phyloP scores from a whole-genome alignment of 345 rosid genomes.

The Draba incana region DNA sequence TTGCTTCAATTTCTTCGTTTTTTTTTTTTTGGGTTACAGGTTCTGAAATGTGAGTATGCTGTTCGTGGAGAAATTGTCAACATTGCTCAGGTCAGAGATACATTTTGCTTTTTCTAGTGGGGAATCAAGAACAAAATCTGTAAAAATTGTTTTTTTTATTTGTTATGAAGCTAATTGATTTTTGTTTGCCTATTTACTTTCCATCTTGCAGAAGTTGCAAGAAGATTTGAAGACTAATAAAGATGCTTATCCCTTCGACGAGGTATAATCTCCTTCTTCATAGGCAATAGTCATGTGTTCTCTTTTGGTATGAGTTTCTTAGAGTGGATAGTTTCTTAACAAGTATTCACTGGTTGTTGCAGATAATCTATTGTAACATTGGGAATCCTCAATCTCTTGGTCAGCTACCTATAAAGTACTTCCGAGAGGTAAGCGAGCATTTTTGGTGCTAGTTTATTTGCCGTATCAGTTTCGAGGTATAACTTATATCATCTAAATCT shows the following conservation, averaged over 20 bases:
- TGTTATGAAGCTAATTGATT: neutral
- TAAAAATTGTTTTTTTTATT: neutral
- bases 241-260: conserved; percentile 74
- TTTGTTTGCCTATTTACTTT: neutral
- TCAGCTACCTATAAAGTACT: conserved; percentile 81
- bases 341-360: conserved; percentile 2
- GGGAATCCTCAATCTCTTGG: conserved; percentile 97
- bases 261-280: conserved; percentile 50
- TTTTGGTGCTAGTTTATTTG: neutral
- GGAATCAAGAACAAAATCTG: neutral
- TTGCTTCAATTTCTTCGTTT: neutral
- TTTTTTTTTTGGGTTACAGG: conserved; percentile 45
- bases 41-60: conserved; percentile 84
- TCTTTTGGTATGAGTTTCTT: neutral
- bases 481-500: conserved; percentile 16
- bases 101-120: conserved; percentile 4
- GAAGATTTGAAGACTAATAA: conserved; percentile 69
- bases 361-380: conserved; percentile 90
- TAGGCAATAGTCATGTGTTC: neutral
- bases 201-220: conserved; percentile 60
- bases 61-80: conserved; percentile 93
- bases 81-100: conserved; percentile 73
- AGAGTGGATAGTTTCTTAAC: conserved; percentile 8
- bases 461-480: neutral
- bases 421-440: conserved; percentile 66